These are phyloP conservation scores for Tetracladium marchalianum DNA, from an alignment of 495 filamentous ascomycete species.

Conservation along the genomic window DNA sequence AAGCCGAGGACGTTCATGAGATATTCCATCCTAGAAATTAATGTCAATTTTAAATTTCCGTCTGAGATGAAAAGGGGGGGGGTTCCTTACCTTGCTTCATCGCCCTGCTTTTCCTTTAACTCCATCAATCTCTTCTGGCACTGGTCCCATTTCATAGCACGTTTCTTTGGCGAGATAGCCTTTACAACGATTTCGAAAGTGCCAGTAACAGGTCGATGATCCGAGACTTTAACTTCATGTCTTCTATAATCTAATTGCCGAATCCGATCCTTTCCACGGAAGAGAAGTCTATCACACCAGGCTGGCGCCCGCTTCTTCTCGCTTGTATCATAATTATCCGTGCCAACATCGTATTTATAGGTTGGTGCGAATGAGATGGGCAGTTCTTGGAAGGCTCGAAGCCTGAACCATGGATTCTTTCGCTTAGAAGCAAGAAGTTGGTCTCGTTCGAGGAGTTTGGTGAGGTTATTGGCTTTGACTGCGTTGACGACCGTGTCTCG, in stretches of 20 bases:
- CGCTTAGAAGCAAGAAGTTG: constrained; percentile 79
- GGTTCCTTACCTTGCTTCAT: constrained; percentile 16
- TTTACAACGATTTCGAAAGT: constrained; percentile 74
- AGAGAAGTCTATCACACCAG: constrained; percentile 92
- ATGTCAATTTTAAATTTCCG: constrained; percentile 9
- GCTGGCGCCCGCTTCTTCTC: constrained; percentile 95
- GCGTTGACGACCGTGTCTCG: constrained; percentile 83
- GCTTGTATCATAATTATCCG: constrained; percentile 83
- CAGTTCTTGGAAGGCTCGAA: constrained; percentile 77
- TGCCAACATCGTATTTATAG: constrained; percentile 97
- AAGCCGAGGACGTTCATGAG: constrained; percentile 15
- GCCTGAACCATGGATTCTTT: constrained; percentile 78
- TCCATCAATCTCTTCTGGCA: constrained; percentile 64
- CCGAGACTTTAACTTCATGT: constrained; percentile 81
- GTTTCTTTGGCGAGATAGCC: constrained; percentile 56
- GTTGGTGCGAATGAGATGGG: constrained; percentile 89
- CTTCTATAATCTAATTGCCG: constrained; percentile 80
- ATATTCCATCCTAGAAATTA: constrained; percentile 10
- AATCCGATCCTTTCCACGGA: constrained; percentile 71
- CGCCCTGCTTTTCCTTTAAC: constrained; percentile 40
- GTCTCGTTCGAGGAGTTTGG: constrained; percentile 89
- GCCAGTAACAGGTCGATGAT: constrained; percentile 88
- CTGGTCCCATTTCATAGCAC: constrained; percentile 54
- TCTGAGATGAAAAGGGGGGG: neutral
- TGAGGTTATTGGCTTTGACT: constrained; percentile 65